phyloP scores from a whole-genome alignment of 805 yeast species.

The Candida arabinofermentans region DNA sequence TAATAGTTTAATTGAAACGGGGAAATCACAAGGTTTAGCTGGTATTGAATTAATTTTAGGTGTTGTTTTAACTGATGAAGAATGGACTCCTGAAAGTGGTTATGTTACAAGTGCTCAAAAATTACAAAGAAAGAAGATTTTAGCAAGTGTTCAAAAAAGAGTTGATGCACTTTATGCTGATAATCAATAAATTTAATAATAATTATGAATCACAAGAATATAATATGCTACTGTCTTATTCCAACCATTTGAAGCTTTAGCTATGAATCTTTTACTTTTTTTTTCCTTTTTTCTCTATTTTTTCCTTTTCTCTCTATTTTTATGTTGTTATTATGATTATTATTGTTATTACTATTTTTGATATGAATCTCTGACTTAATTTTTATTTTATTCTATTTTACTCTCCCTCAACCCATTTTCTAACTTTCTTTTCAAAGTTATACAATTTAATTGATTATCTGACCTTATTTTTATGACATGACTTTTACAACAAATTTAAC shows the following conservation, averaged over 20 bases:
- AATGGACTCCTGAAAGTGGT: slow-evolving; percentile 98
- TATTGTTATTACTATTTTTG: not conserved
- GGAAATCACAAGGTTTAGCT: slow-evolving; percentile 69
- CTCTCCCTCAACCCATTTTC: no score
- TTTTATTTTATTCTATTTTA: no score
- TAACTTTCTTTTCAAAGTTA: no score
- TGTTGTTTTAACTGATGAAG: slow-evolving; percentile 74
- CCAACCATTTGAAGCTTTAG: no score
- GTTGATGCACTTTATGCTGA: slow-evolving; percentile 61
- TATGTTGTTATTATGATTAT: not conserved
- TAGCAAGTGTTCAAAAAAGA: slow-evolving; percentile 59
- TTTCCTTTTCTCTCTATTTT: not conserved
- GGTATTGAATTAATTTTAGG: slow-evolving; percentile 87
- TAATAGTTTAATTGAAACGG: slow-evolving; percentile 65
- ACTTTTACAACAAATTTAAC: no score
- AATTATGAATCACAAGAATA: no score
- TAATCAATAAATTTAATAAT: no score
- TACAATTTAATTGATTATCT: no score
- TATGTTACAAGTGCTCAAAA: slow-evolving; percentile 94
- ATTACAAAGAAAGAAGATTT: slow-evolving; percentile 87
- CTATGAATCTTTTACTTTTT: not conserved
- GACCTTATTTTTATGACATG: no score
- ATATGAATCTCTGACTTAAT: no score
- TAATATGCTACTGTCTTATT: not conserved
- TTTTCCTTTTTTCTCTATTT: not conserved